A percentile compares a stretch with the other conserved stretches of the same genome.
Evolutionary conservation across 1,284 basidiomycete genomes (phyloP).

Genomic region (Ustilago trichophora): DNA sequence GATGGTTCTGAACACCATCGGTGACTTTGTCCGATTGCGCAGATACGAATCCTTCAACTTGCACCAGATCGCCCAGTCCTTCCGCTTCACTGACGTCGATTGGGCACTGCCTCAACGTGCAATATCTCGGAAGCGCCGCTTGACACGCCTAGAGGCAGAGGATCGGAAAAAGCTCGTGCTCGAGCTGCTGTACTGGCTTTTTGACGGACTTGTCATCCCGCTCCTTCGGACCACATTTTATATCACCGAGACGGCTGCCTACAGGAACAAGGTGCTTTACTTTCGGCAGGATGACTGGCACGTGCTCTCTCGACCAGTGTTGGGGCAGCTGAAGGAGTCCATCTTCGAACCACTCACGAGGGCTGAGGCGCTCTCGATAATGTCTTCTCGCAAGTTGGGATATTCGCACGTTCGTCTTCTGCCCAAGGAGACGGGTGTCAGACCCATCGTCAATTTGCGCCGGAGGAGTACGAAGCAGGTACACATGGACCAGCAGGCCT

Average conservation of each 20-base stretch:
- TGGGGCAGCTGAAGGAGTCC: constrained; percentile 75
- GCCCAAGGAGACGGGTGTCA: constrained; percentile 91
- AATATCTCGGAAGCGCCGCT: constrained; percentile 22
- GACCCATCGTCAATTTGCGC: constrained; percentile 92
- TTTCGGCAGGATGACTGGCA: constrained; percentile 94
- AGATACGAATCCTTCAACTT: constrained; percentile 83
- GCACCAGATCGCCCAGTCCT: constrained; percentile 81
- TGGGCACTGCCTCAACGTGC: constrained; percentile 75
- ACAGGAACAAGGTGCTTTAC: constrained; percentile 86
- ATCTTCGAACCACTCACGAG: constrained; percentile 49
- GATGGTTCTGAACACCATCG: constrained; percentile 74
- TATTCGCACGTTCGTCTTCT: constrained; percentile 87
- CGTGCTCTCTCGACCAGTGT: constrained; percentile 79
- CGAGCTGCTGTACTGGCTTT: constrained; percentile 91
- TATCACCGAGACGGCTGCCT: constrained; percentile 88
- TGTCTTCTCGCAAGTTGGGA: constrained; percentile 70
- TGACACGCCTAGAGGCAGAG: constrained; percentile 75
- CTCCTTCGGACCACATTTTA: constrained; percentile 92
- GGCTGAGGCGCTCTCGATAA: constrained; percentile 63
- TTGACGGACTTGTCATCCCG: constrained; percentile 83
- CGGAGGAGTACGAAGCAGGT: constrained; percentile 69
- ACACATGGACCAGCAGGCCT: constrained; percentile 10
- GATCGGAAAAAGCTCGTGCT: constrained; percentile 81
- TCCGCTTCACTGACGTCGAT: constrained; percentile 79
- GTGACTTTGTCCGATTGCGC: constrained; percentile 76